These are phyloP conservation scores for Oligophagozyma castellii DNA, from an alignment of 1,139 yeast genomes.

Conservation along the genomic window DNA sequence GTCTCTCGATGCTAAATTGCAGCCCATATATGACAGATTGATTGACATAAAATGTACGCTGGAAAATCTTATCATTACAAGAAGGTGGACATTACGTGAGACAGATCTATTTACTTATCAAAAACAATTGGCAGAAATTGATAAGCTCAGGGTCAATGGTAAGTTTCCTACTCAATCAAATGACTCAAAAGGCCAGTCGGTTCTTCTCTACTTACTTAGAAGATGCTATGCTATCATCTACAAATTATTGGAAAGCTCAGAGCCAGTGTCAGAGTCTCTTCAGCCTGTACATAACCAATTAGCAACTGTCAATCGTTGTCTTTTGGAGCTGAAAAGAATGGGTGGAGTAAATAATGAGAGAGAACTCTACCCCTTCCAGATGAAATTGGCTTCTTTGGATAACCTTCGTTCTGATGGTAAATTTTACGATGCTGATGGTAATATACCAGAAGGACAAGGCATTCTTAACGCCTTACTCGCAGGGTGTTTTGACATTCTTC, in stretches of 20 bases:
- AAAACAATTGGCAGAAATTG: constrained; percentile 56
- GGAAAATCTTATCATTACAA: constrained; percentile 72
- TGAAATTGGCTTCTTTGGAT: constrained; percentile 83
- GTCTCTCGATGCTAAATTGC: constrained; percentile 35
- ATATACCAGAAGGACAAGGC: constrained; percentile 95
- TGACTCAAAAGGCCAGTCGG: constrained; percentile 41
- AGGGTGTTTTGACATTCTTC: constrained; percentile 86
- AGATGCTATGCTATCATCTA: constrained; percentile 84
- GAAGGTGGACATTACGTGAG: constrained; percentile 94
- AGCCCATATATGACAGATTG: constrained; percentile 40
- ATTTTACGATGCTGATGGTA: constrained; percentile 63
- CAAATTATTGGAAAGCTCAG: constrained; percentile 78
- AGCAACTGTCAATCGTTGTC: constrained; percentile 77
- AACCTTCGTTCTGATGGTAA: constrained; percentile 80
- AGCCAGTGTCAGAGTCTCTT: constrained; percentile 87
- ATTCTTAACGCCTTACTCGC: constrained; percentile 78
- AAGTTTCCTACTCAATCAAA: constrained; percentile 30
- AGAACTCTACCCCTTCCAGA: constrained; percentile 88
- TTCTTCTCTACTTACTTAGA: constrained; percentile 65
- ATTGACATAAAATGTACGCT: constrained; percentile 54
- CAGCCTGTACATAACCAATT: constrained; percentile 89
- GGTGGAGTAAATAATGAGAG: constrained; percentile 81
- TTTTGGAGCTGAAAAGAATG: constrained; percentile 77
- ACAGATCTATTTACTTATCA: constrained; percentile 83
- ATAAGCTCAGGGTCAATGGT: constrained; percentile 50